Percentiles rank a stretch among this genome's conserved stretches.
phyloP scores from a whole-genome alignment of 2,329 filamentous ascomycete species.

The Aaosphaeria arxii region DNA sequence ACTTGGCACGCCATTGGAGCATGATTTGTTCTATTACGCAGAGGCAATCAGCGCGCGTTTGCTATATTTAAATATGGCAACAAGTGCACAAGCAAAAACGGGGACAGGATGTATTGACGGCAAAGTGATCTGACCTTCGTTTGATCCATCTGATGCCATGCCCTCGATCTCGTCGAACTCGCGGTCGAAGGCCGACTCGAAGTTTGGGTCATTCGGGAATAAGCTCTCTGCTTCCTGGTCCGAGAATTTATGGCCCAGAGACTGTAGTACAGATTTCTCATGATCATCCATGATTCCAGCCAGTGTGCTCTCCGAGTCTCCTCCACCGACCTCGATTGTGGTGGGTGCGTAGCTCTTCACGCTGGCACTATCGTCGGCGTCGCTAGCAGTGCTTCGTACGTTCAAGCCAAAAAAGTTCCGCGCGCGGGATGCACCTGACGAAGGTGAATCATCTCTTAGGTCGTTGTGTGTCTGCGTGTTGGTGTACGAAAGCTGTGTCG shows the following conservation, averaged over 20 bases:
- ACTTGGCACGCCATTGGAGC: conserved; percentile 79
- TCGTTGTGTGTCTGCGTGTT: conserved; percentile 69
- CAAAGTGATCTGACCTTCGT: conserved; percentile 55
- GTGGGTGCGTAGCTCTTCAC: conserved; percentile 62
- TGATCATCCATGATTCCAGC: conserved; percentile 64
- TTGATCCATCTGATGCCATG: conserved; percentile 50
- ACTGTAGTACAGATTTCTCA: conserved; percentile 66
- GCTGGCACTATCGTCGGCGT: conserved; percentile 63
- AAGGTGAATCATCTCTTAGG: conserved; percentile 21
- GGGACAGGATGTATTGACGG: background rate
- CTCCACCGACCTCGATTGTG: conserved; percentile 55
- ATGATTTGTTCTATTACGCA: conserved; percentile 50
- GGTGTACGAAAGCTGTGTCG: conserved; percentile 78
- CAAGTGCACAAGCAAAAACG: background rate
- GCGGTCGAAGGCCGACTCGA: conserved; percentile 64
- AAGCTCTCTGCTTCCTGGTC: conserved; percentile 53
- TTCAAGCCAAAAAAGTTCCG: conserved; percentile 38
- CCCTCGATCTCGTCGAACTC: conserved; percentile 78
- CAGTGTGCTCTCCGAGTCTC: conserved; percentile 79
- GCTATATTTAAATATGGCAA: conserved; percentile 10
- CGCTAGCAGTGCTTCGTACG: conserved; percentile 49
- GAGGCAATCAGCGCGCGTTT: conserved; percentile 23
- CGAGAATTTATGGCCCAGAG: conserved; percentile 59
- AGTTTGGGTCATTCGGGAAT: conserved; percentile 43
- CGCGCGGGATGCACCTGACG: conserved; percentile 33